These are phyloP conservation scores for Irpex sp. DNA, from an alignment of 1,284 basidiomycete species.

Conservation along the genomic window DNA sequence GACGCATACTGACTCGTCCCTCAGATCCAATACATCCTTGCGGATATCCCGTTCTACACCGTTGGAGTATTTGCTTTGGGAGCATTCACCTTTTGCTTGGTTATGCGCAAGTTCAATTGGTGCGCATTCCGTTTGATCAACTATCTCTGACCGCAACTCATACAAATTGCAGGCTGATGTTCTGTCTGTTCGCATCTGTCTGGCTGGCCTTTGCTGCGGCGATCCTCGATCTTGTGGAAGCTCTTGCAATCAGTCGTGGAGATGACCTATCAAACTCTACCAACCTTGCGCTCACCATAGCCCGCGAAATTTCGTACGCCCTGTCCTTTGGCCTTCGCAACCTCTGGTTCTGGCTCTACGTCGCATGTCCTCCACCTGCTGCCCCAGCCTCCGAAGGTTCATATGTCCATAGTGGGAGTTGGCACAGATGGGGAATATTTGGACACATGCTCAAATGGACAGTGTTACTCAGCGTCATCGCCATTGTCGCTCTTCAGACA, in stretches of 20 bases:
- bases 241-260: constrained; percentile 39
- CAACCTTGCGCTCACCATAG: constrained; percentile 39
- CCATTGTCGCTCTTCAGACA: constrained; percentile 44
- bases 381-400: constrained; percentile 26
- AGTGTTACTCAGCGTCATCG: constrained; percentile 44
- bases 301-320: constrained; percentile 58
- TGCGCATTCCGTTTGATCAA: constrained; percentile 31
- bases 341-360: constrained; percentile 66
- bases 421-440: constrained; percentile 57
- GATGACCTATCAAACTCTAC: constrained; percentile 24
- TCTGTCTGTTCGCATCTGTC: constrained; percentile 54
- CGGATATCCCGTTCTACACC: constrained; percentile 66
- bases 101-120: constrained; percentile 55
- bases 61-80: constrained; percentile 65
- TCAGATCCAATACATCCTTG: constrained; percentile 56
- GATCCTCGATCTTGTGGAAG: constrained; percentile 60
- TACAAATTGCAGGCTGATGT: constrained; percentile 35
- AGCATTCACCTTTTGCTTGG: constrained; percentile 57
- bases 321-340: constrained; percentile 57
- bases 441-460: constrained; percentile 51
- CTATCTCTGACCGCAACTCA: neutral
- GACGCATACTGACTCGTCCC: neutral
- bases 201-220: constrained; percentile 60
- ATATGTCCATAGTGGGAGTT: constrained; percentile 50
- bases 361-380: constrained; percentile 50